Conservation (phyloP, 306 rosid genomes). For the Malus domestica region DNA sequence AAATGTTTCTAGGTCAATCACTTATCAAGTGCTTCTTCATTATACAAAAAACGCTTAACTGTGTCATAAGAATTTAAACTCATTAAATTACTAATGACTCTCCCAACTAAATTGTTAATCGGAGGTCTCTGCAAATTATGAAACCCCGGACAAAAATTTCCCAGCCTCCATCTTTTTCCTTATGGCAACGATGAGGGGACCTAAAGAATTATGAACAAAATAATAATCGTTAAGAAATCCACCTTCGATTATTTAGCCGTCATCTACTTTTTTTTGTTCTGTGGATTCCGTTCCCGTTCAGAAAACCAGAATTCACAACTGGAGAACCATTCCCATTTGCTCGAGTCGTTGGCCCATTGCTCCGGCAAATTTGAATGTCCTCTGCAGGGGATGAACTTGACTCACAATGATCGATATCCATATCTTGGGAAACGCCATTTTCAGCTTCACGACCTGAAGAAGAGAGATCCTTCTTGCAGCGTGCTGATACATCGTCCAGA, state of each 20-base stretch:
- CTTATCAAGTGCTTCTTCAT: too few species aligned
- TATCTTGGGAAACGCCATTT: conserved; percentile 28
- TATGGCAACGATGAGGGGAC: conserved; percentile 69
- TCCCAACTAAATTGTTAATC: conserved; percentile 30
- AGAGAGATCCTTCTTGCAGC: neutral
- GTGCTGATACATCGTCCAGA: neutral
- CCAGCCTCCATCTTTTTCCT: conserved; percentile 54
- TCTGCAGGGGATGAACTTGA: conserved; percentile 11
- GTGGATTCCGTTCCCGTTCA: conserved; percentile 20
- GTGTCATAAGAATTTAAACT: too few species aligned
- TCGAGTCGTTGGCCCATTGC: conserved; percentile 31
- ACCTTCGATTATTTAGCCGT: conserved; percentile 21
- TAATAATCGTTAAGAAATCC: conserved; percentile 14
- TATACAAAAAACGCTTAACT: neutral
- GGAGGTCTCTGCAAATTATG: conserved; percentile 64
- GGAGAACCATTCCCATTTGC: neutral
- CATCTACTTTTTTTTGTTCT: conserved; percentile 30
- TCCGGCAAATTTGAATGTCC: conserved; percentile 17
- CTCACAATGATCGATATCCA: conserved; percentile 19
- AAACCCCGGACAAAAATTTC: conserved; percentile 57
- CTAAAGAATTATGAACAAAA: conserved; percentile 35
- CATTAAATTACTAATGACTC: neutral
- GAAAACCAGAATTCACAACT: neutral
- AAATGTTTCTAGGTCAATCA: too few species aligned
- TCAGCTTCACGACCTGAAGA: conserved; percentile 5